These are phyloP conservation scores for Phytopythium litorale DNA, from an alignment of 352 stramenopile species.

Conservation along the genomic window DNA sequence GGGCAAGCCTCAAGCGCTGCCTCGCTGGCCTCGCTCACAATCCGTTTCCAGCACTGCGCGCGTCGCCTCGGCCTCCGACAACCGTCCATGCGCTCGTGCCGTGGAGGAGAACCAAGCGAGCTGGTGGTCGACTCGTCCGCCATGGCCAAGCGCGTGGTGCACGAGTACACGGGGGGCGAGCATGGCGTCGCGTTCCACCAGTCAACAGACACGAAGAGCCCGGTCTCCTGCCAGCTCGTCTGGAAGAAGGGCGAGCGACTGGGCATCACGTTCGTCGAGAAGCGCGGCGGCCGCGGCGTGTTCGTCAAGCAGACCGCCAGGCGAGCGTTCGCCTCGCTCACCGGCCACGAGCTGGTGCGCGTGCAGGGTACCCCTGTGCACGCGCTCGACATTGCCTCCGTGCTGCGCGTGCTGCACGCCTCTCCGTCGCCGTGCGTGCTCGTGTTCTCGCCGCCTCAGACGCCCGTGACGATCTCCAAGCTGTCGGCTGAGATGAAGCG, in stretches of 20 bases:
- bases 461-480: slow-evolving; percentile 38
- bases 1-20: not conserved
- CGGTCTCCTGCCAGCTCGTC: slow-evolving; percentile 29
- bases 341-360: slow-evolving; percentile 41
- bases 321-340: slow-evolving; percentile 18
- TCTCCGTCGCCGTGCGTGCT: slow-evolving; percentile 37
- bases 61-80: not conserved
- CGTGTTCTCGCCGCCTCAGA: slow-evolving; percentile 40
- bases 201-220: slow-evolving; percentile 15
- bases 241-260: slow-evolving; percentile 45
- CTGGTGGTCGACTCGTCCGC: not conserved
- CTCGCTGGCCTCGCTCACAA: not conserved
- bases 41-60: not conserved
- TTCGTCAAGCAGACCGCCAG: slow-evolving; percentile 32
- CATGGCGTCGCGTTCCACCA: slow-evolving; percentile 41
- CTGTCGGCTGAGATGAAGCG: slow-evolving; percentile 17
- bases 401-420: slow-evolving; percentile 34
- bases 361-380: slow-evolving; percentile 32
- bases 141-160: slow-evolving; percentile 3
- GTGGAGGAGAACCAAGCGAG: not conserved
- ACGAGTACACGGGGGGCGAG: slow-evolving; percentile 29
- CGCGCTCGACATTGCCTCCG: slow-evolving; percentile 27
- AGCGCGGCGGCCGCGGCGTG: slow-evolving; percentile 25
- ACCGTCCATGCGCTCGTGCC: not conserved
- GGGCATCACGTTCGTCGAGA: slow-evolving; percentile 46